Base-by-base conservation (phyloP, 345 rosid genomes). In the Excoecaria cochinchinensis region DNA sequence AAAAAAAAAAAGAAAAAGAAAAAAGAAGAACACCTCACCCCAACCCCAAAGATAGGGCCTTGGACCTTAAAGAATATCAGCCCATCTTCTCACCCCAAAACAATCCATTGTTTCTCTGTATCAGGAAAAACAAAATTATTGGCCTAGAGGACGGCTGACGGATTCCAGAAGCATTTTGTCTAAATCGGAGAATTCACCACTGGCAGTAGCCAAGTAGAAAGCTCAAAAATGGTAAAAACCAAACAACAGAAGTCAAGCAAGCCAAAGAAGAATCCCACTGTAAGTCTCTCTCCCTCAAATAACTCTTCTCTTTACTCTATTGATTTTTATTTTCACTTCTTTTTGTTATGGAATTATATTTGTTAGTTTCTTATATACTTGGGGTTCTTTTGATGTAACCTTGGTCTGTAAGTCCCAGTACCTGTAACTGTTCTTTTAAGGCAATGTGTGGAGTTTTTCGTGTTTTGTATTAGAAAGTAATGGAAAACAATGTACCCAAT, bases 181-280 rank as follows among this genome's bases (percentile, higher is more conserved):
- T 4, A 21, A 17, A 6, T 47, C 42, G 55, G 36, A 63, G n/a
- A 51, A 46, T 12, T 31, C 44, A 8, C n/a, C 42, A 25, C 17
- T 6, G 4, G 57, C 13, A 67, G 16, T 15, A 68, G 21, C 38
- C 67, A 11, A 6, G 14, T 25, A 14, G 6, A 19, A 47, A 17
- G 22, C 74, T 14, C 21, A 47, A 70, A 42, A 42, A 94, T 92
- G 98, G 97, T 90, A 17, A 93, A 94, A 86, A 79, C 89, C 58
- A 92, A 86, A 83, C 91, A 82, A 19, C 91, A 87, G 25, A 86
- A 92, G 83, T 78, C 88, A 38, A 21, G 38, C 64, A 91, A 86
- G 71, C 82, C 87, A 6, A 90, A 85, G 86, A 92, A 87, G 73
- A 87, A 82, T 60, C 81, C 85, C 10, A 85, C 83, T 6, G 94